Evolutionary conservation across 176 grass and related monocot species (phyloP).

Genomic region (Panicum miliaceum): DNA sequence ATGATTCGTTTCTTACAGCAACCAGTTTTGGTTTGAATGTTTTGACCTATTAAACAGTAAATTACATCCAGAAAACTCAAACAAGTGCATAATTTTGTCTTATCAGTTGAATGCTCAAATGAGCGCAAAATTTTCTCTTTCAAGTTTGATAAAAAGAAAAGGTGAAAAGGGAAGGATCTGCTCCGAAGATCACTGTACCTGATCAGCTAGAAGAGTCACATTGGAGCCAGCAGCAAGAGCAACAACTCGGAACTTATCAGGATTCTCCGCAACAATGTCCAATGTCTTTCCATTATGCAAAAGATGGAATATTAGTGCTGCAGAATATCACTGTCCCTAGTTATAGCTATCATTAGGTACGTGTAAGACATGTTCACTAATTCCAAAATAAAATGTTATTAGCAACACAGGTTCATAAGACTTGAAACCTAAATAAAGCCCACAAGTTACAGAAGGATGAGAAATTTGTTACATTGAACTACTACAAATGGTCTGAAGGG

Average conservation of each 20-base stretch:
- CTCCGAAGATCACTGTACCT: slow-evolving; percentile 53
- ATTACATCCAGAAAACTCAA: slow-evolving; percentile 26
- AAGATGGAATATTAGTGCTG: slow-evolving; percentile 12
- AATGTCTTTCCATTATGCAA: slow-evolving; percentile 70
- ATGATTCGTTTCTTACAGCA: slow-evolving; percentile 76
- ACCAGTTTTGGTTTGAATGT: slow-evolving; percentile 91
- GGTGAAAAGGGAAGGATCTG: not conserved
- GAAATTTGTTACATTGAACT: not conserved
- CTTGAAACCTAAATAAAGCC: not conserved
- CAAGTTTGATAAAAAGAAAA: not conserved
- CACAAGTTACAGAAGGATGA: not conserved
- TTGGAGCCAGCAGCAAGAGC: slow-evolving; percentile 98
- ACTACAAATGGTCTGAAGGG: not conserved
- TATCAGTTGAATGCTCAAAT: slow-evolving; percentile 27
- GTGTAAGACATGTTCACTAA: not conserved
- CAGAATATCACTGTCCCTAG: slow-evolving; percentile 13
- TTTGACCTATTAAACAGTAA: slow-evolving; percentile 64
- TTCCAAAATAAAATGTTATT: slow-evolving; percentile 5
- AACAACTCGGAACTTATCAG: slow-evolving; percentile 93
- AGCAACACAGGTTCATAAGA: not conserved
- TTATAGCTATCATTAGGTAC: not conserved
- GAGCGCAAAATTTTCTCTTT: not conserved
- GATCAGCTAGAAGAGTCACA: slow-evolving; percentile 94
- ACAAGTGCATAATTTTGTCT: slow-evolving; percentile 21
- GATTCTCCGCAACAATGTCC: slow-evolving; percentile 90